Conservation (phyloP, 1,139 yeast species). For the Sugiyamaella sp. region DNA sequence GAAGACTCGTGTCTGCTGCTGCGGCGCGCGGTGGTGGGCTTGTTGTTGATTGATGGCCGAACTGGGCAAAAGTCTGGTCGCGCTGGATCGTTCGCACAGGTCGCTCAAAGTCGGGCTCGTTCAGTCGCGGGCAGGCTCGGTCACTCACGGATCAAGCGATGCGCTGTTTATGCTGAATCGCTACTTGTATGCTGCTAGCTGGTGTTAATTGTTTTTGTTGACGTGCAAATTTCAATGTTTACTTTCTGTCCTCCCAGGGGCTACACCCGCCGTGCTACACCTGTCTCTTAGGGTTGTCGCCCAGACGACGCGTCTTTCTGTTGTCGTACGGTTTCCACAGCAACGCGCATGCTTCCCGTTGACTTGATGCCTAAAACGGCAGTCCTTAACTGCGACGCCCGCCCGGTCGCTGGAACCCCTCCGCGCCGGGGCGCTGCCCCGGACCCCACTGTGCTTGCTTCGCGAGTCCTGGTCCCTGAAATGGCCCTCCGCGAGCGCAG, state of each 20-base stretch:
- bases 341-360: neutral
- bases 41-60: too few relatives aligned
- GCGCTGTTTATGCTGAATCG: conserved; percentile 11
- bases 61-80: neutral
- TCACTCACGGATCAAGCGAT: conserved; percentile 5
- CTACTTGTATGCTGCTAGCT: too few relatives aligned
- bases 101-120: neutral
- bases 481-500: neutral
- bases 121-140: neutral
- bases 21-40: neutral
- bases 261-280: conserved; percentile 12
- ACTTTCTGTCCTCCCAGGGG: conserved; percentile 10
- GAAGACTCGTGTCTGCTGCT: too few relatives aligned
- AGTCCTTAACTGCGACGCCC: too few relatives aligned
- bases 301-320: conserved; percentile 11
- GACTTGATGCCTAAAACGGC: neutral
- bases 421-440: too few relatives aligned
- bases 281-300: neutral
- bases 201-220: too few relatives aligned
- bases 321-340: conserved; percentile 9
- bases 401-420: too few relatives aligned
- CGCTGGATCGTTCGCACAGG: too few relatives aligned
- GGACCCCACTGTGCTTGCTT: too few relatives aligned
- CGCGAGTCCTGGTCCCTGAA: too few relatives aligned
- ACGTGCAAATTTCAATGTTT: conserved; percentile 15